Evolutionary conservation across 352 stramenopile genomes (phyloP).

Genomic region (Pythium dissotocum): DNA sequence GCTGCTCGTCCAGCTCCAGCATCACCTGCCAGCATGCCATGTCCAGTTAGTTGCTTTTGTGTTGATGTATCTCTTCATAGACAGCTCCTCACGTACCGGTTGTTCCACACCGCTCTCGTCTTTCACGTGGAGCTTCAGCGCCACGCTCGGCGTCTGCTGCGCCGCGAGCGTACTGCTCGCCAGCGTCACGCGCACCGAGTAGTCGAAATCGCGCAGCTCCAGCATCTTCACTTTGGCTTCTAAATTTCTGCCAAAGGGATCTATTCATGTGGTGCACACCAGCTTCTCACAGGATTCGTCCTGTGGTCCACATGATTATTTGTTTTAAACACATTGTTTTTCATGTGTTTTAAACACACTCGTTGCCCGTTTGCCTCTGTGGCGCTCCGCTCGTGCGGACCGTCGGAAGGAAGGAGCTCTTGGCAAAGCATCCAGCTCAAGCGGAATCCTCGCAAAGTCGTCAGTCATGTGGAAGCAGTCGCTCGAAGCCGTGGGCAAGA

Average conservation of each 20-base stretch:
- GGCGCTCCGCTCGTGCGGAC: slow-evolving; percentile 14
- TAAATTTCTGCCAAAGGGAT: background rate
- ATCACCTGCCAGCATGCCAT: slow-evolving; percentile 17
- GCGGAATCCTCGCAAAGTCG: slow-evolving; percentile 7
- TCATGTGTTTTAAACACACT: slow-evolving; percentile 18
- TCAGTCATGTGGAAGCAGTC: slow-evolving; percentile 61
- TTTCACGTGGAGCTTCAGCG: slow-evolving; percentile 55
- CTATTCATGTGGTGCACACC: slow-evolving; percentile 21
- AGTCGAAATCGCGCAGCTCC: slow-evolving; percentile 66
- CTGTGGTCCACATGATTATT: background rate
- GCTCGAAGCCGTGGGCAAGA: slow-evolving; percentile 75
- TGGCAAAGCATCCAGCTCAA: slow-evolving; percentile 7
- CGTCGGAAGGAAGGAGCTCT: slow-evolving; percentile 21
- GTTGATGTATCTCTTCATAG: background rate
- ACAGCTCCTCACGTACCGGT: slow-evolving; percentile 38
- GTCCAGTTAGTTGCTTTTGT: background rate
- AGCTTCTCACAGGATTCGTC: background rate
- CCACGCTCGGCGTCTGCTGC: slow-evolving; percentile 37
- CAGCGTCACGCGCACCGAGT: slow-evolving; percentile 68
- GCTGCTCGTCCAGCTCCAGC: slow-evolving; percentile 26
- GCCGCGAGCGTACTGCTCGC: slow-evolving; percentile 59
- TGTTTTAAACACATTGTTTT: slow-evolving; percentile 6
- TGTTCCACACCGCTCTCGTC: slow-evolving; percentile 19
- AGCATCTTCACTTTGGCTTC: slow-evolving; percentile 2
- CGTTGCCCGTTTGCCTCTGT: background rate